Percentiles rank a stretch among this genome's conserved stretches.
These are phyloP conservation scores for Xylaria cubensis DNA, from an alignment of 495 filamentous ascomycete genomes.

Conservation along the genomic window DNA sequence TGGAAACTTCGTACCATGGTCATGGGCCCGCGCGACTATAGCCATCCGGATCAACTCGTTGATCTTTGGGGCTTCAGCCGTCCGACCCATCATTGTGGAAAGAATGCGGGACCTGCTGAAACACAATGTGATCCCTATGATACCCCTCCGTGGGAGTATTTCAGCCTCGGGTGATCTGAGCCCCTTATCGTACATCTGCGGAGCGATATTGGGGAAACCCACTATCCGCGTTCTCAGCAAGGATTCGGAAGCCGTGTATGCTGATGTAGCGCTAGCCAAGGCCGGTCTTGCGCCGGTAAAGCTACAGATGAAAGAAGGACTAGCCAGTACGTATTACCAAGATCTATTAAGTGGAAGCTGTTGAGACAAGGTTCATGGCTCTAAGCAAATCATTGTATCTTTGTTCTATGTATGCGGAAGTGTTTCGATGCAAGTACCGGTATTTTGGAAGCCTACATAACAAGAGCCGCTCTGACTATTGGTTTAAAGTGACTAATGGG, in stretches of 20 bases:
- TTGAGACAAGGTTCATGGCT: too few relatives aligned
- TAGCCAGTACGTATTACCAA: constrained; percentile 38
- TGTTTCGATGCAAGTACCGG: too few relatives aligned
- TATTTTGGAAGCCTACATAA: too few relatives aligned
- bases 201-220: constrained; percentile 54
- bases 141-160: constrained; percentile 63
- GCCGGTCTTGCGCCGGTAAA: constrained; percentile 44
- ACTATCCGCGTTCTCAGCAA: constrained; percentile 41
- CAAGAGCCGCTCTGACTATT: too few relatives aligned
- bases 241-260: constrained; percentile 31
- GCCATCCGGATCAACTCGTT: constrained; percentile 56
- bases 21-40: constrained; percentile 55
- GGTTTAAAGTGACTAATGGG: constrained; percentile 51
- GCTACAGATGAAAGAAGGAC: constrained; percentile 59
- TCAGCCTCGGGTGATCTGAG: constrained; percentile 66
- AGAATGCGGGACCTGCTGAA: constrained; percentile 41
- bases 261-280: constrained; percentile 40
- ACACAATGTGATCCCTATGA: constrained; percentile 51
- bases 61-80: constrained; percentile 55
- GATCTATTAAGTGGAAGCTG: too few relatives aligned
- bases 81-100: constrained; percentile 49
- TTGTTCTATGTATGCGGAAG: too few relatives aligned
- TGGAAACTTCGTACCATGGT: constrained; percentile 46
- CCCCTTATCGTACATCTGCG: constrained; percentile 59
- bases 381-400: too few relatives aligned